phyloP scores from a whole-genome alignment of 2,329 filamentous ascomycete species.

The Aspergillus udagawae region DNA sequence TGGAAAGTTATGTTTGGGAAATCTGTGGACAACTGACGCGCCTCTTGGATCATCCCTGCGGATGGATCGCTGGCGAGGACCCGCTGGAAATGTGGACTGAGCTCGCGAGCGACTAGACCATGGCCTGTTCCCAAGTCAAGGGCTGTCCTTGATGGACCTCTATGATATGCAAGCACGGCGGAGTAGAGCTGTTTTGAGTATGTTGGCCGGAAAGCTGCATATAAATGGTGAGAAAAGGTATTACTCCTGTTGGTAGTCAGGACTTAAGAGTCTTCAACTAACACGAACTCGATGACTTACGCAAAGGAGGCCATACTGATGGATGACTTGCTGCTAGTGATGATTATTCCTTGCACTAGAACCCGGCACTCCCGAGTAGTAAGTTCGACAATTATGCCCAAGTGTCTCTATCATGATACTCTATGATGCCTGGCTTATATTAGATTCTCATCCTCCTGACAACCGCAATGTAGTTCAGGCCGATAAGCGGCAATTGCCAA shows the following conservation, averaged over 20 bases:
- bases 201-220: conserved; percentile 3
- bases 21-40: conserved; percentile 12
- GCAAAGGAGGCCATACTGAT: background rate
- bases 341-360: background rate
- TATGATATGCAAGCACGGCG: conserved; percentile 1
- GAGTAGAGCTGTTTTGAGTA: conserved; percentile 3
- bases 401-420: background rate
- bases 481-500: background rate
- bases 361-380: background rate
- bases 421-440: background rate
- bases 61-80: conserved; percentile 10
- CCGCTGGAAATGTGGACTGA: background rate
- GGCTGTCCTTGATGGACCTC: background rate
- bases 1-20: conserved; percentile 47
- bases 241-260: background rate
- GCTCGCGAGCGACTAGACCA: conserved; percentile 4
- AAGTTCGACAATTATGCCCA: background rate
- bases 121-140: conserved; percentile 7
- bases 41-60: conserved; percentile 27
- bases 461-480: background rate
- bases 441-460: background rate
- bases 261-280: background rate
- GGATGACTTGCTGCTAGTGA: background rate
- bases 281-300: background rate
- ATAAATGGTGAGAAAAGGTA: conserved; percentile 2